Evolutionary conservation across 1,139 yeast species (phyloP), one percentile per base, ranked within the genome.

Genomic region (Fermentozyma sake): DNA sequence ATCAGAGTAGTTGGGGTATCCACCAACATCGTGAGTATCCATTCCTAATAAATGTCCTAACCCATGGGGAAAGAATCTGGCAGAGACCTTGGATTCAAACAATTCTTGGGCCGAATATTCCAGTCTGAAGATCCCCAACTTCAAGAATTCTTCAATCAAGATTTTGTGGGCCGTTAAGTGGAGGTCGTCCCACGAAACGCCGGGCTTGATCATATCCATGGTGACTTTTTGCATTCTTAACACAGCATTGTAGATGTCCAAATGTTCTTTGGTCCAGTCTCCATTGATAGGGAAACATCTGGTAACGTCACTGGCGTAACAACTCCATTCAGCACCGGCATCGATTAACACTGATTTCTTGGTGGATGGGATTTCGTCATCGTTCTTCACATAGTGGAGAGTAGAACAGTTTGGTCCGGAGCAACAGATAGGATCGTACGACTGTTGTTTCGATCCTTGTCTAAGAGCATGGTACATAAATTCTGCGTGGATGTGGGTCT

Each of bases 1-100:
- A 50, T 91, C 97, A 2, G 77, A 75, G 52, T 87, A 87, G 55
- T 91, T 78, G 13, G 97, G 78, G 37, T 68, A 51, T 2, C 97
- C 97, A 24, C 86, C 97, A 26, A 86, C 94, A 55, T 91, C 98
- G 55, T 91, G 98, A 7, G 95, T 86, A 51, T 89, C 96, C 81
- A 91, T 72, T 18, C 98, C 98, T 28, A 91, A 60, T 48, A 86
- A 64, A 50, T 91, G 98, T 8, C 98, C 98, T 38, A 91, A 62
- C 0, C 98, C 98, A 49, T 91, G 98, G 3, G 97, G 97, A 57
- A 79, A 85, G 58, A 91, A 91, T 14, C 82, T 72, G 9, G 79
- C 82, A 5, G 94, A 76, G 6, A 80, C 76, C 35, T 78, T 72
- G 24, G 93, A 72, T 3, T 73, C 68, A 34, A 74, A 76, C 28